Percentiles rank a stretch among this genome's conserved stretches.
These are phyloP conservation scores for Erodium trifolium DNA, from an alignment of 441 rosid species.

Conservation along the genomic window DNA sequence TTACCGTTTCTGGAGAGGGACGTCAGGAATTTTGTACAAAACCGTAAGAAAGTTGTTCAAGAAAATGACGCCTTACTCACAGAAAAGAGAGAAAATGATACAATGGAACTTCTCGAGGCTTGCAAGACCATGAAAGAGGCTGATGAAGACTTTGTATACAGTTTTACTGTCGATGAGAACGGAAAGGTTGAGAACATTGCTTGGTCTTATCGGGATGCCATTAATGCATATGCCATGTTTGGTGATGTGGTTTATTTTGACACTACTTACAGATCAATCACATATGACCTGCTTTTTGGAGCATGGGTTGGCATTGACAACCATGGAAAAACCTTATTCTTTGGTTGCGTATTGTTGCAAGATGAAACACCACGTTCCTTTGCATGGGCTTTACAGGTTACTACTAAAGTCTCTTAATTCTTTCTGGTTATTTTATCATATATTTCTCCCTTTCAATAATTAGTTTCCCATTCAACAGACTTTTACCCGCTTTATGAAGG, in stretches of 20 bases:
- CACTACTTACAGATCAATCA: slow-evolving; percentile 62
- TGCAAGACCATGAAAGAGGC: slow-evolving; percentile 63
- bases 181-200: slow-evolving; percentile 73
- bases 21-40: slow-evolving; percentile 81
- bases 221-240: slow-evolving; percentile 43
- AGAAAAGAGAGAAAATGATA: slow-evolving; percentile 67
- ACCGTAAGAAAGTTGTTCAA: slow-evolving; percentile 73
- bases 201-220: slow-evolving; percentile 66
- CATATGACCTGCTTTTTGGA: slow-evolving; percentile 74
- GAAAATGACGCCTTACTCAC: slow-evolving; percentile 72
- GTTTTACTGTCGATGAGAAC: slow-evolving; percentile 50
- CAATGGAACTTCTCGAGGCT: slow-evolving; percentile 63
- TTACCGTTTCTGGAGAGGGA: slow-evolving; percentile 86
- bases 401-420: slow-evolving; percentile 27
- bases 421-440: slow-evolving; percentile 23
- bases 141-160: slow-evolving; percentile 55
- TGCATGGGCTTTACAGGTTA: slow-evolving; percentile 91
- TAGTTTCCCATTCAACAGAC: slow-evolving; percentile 51
- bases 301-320: slow-evolving; percentile 70
- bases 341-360: slow-evolving; percentile 77
- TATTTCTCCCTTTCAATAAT: slow-evolving; percentile 20
- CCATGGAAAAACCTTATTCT: slow-evolving; percentile 56
- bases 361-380: slow-evolving; percentile 62
- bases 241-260: slow-evolving; percentile 86
- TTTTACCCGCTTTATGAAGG: slow-evolving; percentile 71